Evolutionary conservation across 2,329 filamentous ascomycete genomes (phyloP).

Genomic region (Piedraia hortae): DNA sequence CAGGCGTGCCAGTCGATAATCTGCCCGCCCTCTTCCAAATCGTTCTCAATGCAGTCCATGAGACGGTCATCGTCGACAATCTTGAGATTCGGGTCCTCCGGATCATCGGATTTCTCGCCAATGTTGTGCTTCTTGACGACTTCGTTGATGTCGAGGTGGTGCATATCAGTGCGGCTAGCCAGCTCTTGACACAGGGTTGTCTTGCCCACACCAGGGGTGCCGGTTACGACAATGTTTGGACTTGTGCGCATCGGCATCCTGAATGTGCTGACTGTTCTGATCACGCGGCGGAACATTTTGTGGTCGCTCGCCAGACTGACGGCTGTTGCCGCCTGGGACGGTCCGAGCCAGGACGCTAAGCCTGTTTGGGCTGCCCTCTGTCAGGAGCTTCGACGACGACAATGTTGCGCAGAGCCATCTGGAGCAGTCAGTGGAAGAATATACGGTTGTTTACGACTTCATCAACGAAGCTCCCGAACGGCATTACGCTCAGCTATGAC

Average conservation of each 20-base stretch:
- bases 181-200: constrained; percentile 72
- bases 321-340: too few relatives aligned
- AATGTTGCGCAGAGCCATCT: too few relatives aligned
- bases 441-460: too few relatives aligned
- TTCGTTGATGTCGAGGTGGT: constrained; percentile 69
- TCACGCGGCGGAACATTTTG: too few relatives aligned
- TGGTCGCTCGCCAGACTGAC: too few relatives aligned
- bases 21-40: constrained; percentile 50
- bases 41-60: constrained; percentile 66
- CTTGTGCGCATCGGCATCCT: constrained; percentile 17
- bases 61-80: constrained; percentile 89
- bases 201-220: constrained; percentile 87
- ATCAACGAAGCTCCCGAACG: constrained; percentile 11
- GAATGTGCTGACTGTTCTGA: too few relatives aligned
- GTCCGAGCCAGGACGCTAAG: too few relatives aligned
- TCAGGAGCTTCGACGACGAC: too few relatives aligned
- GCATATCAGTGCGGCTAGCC: constrained; percentile 46
- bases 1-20: constrained; percentile 97
- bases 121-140: constrained; percentile 71
- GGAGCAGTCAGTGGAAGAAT: too few relatives aligned
- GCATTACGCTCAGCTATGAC: constrained; percentile 31
- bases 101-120: constrained; percentile 52
- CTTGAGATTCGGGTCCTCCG: constrained; percentile 56
- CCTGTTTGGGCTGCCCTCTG: too few relatives aligned
- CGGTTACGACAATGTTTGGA: constrained; percentile 86